A percentile compares a stretch with the other conserved stretches of the same genome.
Evolutionary conservation across 1,284 basidiomycete genomes (phyloP).

Genomic region (Moesziomyces parantarcticus): DNA sequence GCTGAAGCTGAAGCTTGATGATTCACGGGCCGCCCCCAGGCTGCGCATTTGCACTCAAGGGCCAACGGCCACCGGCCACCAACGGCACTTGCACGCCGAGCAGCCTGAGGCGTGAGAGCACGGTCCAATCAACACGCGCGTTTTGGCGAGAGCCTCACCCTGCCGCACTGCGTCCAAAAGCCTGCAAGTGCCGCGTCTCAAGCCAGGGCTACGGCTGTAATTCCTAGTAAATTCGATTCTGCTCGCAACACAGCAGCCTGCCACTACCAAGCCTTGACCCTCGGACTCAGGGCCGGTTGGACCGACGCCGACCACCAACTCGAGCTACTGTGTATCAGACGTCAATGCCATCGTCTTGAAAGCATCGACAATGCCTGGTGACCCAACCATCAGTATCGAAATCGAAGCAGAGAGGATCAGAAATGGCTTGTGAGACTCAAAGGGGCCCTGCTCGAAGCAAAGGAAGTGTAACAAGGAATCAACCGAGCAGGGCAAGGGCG

Average conservation of each 20-base stretch:
- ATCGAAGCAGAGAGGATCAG: too few relatives aligned
- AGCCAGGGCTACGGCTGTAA: conserved; percentile 13
- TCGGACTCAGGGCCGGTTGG: conserved; percentile 12
- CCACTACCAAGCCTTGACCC: too few relatives aligned
- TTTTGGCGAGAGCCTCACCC: conserved; percentile 21
- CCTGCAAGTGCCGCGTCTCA: conserved; percentile 25
- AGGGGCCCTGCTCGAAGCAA: too few relatives aligned
- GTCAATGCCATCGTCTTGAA: neutral
- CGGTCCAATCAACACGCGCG: conserved; percentile 42
- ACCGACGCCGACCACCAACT: conserved; percentile 13
- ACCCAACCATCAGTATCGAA: too few relatives aligned
- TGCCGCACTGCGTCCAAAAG: neutral
- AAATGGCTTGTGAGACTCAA: too few relatives aligned
- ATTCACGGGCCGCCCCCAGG: neutral
- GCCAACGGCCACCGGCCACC: neutral
- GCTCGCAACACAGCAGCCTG: neutral
- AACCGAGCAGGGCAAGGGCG: too few relatives aligned
- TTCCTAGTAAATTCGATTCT: conserved; percentile 35
- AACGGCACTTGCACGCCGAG: neutral
- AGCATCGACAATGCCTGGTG: neutral
- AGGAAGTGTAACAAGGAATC: too few relatives aligned
- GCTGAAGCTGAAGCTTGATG: neutral
- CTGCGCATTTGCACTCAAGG: neutral
- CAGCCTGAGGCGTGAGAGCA: conserved; percentile 2
- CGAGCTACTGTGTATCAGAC: too few relatives aligned